Evolutionary conservation across 2,329 filamentous ascomycete genomes (phyloP).

Genomic region (Hypocreales sp.): DNA sequence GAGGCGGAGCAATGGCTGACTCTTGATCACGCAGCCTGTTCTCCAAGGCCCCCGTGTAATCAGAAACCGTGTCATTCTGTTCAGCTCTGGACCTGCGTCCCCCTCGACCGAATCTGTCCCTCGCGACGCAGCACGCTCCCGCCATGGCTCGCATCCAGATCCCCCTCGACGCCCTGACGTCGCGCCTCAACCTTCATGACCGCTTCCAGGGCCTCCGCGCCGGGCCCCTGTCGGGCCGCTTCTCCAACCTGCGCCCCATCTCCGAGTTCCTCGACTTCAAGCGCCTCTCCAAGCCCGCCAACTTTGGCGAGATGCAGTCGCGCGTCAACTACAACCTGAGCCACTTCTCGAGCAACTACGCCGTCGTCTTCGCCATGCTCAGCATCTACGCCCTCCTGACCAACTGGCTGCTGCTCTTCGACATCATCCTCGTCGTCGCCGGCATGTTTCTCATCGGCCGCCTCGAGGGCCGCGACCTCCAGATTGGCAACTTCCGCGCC

Average conservation of each 20-base stretch:
- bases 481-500: constrained; percentile 67
- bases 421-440: constrained; percentile 73
- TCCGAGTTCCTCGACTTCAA: constrained; percentile 94
- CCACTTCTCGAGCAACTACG: constrained; percentile 98
- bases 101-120: no score
- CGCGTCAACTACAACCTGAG: constrained; percentile 94
- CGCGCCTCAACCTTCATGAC: constrained; percentile 71
- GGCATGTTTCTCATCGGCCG: constrained; percentile 89
- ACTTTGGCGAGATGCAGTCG: constrained; percentile 80
- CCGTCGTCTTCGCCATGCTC: constrained; percentile 83
- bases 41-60: no score
- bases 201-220: constrained; percentile 73
- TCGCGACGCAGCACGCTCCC: constrained; percentile 4
- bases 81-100: no score
- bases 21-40: no score
- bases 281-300: constrained; percentile 83
- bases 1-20: no score
- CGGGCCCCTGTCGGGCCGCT: constrained; percentile 65
- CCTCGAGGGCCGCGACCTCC: constrained; percentile 75
- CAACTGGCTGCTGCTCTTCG: constrained; percentile 75
- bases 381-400: constrained; percentile 89
- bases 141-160: constrained; percentile 81
- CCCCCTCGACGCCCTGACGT: constrained; percentile 80
- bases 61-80: no score
- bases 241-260: constrained; percentile 81